These are phyloP conservation scores for Porcisia hertigi DNA, from an alignment of 208 protist species.

Conservation along the genomic window DNA sequence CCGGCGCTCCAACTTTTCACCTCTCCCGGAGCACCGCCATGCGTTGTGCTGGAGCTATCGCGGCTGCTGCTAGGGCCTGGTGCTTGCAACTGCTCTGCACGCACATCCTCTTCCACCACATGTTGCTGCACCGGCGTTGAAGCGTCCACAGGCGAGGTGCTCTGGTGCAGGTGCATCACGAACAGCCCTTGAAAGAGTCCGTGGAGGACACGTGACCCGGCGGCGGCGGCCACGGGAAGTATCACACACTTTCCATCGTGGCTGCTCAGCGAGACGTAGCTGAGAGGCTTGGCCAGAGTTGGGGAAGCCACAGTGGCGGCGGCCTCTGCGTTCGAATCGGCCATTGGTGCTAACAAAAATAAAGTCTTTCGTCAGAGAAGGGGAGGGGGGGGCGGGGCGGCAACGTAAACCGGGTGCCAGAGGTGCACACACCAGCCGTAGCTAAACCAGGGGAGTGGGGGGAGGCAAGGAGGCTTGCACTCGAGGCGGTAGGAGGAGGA, in stretches of 20 bases:
- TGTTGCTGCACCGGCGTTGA: neutral
- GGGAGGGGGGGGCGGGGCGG: no score
- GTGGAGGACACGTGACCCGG: constrained; percentile 50
- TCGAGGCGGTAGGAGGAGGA: neutral
- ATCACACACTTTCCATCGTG: constrained; percentile 55
- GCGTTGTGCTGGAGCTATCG: neutral
- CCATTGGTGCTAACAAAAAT: neutral
- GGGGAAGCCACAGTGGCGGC: neutral
- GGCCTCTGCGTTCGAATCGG: neutral
- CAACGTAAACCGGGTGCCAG: no score
- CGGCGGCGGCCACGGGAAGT: constrained; percentile 56
- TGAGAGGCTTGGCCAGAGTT: constrained; percentile 18
- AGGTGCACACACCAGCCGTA: no score
- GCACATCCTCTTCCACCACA: neutral
- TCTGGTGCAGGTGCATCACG: constrained; percentile 29
- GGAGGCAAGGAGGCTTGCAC: neutral
- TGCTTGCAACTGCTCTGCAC: neutral
- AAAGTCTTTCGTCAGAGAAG: neutral
- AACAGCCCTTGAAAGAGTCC: constrained; percentile 58
- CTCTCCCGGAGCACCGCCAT: no score
- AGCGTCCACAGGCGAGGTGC: neutral
- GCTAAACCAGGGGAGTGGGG: neutral
- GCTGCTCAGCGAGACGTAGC: constrained; percentile 50
- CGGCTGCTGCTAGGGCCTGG: neutral
- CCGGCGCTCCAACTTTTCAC: neutral